Base-by-base conservation (phyloP, 306 rosid species). In the Alnus glutinosa region DNA sequence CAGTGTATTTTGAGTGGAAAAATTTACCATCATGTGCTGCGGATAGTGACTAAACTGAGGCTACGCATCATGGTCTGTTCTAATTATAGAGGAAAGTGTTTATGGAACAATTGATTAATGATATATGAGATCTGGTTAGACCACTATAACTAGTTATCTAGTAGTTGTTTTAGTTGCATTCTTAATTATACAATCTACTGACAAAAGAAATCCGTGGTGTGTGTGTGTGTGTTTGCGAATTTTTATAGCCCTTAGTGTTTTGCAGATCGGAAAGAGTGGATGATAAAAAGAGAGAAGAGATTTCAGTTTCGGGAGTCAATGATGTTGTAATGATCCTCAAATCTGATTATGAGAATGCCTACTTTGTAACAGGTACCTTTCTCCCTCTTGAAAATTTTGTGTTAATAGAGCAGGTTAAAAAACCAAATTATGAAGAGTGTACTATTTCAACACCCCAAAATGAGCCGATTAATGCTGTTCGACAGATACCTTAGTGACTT, bases 351-450 rank as follows among this genome's bases (percentile, higher is more conserved):
- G 79, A 81, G 79, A 88, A 94, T 7, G 92, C 88, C 67, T 94
- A 94, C 84, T 92, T 94, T 49, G 94, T 92, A 30, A 90, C 97
- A 18, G 98, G 94, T 94, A 70, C 44, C 18, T n/a, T 14, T n/a
- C 28, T 23, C 14, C 37, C 2, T 42, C 7, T 34, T 48, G 1
- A 59, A 58, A 58, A 3, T 3, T 58, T 9, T 58, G 36, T 61
- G 6, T 15, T 61, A 62, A 12, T 42, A 23, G 14, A 19, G 30
- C 44, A 58, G 18, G 42, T 79, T 19, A 39, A n/a, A 19, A 42
- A 18, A 30, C 18, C 2, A 47, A 10, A 36, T 18, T 34, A 34
- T 34, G 37, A 34, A 34, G 37, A 34, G 37, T 1, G 37, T 34
- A 2, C 37, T 34, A 34, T 34, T 34, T 34, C 37, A 34, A 2